Evolutionary conservation across 306 rosid genomes (phyloP).

Genomic region (Abrus pulchellus): DNA sequence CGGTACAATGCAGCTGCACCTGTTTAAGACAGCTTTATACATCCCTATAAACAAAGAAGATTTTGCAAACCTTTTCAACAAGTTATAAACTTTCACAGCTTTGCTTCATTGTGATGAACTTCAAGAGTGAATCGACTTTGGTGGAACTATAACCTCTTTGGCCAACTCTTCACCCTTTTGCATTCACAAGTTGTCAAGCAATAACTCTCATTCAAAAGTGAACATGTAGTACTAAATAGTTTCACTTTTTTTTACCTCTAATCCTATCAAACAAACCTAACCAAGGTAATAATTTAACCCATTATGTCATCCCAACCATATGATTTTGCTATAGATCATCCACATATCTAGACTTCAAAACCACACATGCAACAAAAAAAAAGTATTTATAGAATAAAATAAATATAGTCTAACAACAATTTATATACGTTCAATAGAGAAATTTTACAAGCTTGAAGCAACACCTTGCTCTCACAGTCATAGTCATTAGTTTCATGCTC

Average conservation of each 20-base stretch:
- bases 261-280: not conserved
- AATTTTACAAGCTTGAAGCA: not conserved
- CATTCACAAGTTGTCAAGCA: not conserved
- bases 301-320: not conserved
- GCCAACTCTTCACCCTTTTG: constrained; percentile 68
- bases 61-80: constrained; percentile 68
- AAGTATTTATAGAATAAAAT: not conserved
- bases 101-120: constrained; percentile 75
- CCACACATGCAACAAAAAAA: not conserved
- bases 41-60: not conserved
- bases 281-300: not conserved
- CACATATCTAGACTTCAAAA: too few relatives aligned
- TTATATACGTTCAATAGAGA: not conserved
- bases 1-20: not conserved
- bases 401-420: not conserved
- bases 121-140: constrained; percentile 49
- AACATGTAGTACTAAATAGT: not conserved
- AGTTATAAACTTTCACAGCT: constrained; percentile 84
- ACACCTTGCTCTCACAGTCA: constrained; percentile 76
- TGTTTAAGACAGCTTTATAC: not conserved
- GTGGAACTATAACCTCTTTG: constrained; percentile 45
- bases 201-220: not conserved
- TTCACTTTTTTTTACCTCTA: not conserved
- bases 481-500: constrained; percentile 64
- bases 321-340: not conserved